phyloP scores from a whole-genome alignment of 495 filamentous ascomycete species.

The Pyronema omphalodes region DNA sequence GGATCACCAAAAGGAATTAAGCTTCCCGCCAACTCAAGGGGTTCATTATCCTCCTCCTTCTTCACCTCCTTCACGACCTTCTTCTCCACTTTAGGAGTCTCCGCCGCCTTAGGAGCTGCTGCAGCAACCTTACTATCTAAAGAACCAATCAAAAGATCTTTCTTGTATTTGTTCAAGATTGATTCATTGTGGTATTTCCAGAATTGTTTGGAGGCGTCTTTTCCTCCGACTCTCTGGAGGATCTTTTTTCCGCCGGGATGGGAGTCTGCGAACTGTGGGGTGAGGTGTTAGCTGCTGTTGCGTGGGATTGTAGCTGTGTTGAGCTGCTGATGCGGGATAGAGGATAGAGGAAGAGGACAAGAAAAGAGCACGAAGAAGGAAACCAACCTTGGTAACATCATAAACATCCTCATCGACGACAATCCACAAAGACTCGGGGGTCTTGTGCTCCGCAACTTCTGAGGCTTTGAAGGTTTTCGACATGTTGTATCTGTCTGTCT shows the following conservation, averaged over 20 bases:
- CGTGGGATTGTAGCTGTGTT: too few species aligned
- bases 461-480: slow-evolving; percentile 64
- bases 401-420: slow-evolving; percentile 93
- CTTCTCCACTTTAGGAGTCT: slow-evolving; percentile 16
- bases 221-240: slow-evolving; percentile 78
- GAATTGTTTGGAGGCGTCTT: slow-evolving; percentile 95
- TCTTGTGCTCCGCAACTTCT: slow-evolving; percentile 84
- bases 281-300: too few species aligned
- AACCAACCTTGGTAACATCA: slow-evolving; percentile 67
- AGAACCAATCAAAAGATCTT: slow-evolving; percentile 72
- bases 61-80: slow-evolving; percentile 28
- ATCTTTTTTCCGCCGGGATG: slow-evolving; percentile 86
- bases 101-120: slow-evolving; percentile 12
- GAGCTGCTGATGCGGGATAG: too few species aligned
- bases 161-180: slow-evolving; percentile 89
- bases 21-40: slow-evolving; percentile 67
- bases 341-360: not conserved
- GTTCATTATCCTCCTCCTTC: slow-evolving; percentile 39
- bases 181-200: slow-evolving; percentile 98
- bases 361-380: too few species aligned
- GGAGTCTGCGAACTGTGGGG: slow-evolving; percentile 13
- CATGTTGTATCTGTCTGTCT: slow-evolving; percentile 38
- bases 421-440: slow-evolving; percentile 68
- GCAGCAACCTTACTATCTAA: slow-evolving; percentile 40
- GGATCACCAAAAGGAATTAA: slow-evolving; percentile 86